Base-by-base conservation (phyloP, 1,139 yeast genomes). In the Kodamaea arcana region DNA sequence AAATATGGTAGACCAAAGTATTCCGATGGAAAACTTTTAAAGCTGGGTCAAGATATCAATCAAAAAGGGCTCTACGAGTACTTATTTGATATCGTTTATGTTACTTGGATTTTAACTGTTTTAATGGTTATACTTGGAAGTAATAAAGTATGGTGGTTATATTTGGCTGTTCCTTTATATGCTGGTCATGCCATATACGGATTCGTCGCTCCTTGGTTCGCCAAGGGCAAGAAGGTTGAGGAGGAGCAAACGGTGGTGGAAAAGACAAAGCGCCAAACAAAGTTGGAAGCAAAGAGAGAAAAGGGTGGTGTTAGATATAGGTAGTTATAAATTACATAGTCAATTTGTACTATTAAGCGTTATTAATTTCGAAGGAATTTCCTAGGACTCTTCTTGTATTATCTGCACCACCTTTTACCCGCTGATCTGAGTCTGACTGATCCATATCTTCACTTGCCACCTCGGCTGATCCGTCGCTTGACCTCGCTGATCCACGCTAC, bases 51-150 rank as follows among this genome's bases (percentile, higher is more conserved):
- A 30, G 90, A 86, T 50, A 65, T 85, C 41, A 57, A 59, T 31
- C 85, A 79, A 41, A 57, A 62, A 3, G 95, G 95, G 0, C 62
- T 86, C 29, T 81, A 80, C 15, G 95, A 86, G 56, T 84, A 83
- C 62, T 60, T 84, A 60, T 82, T 82, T 51, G 95, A 86, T 52
- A 60, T 84, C 15, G 66, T 86, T 37, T 85, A 85, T 51, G 58
- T 83, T 35, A 84, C 94, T 1, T 72, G 85, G 72, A 50, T 72
- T 12, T 65, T 81, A 43, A 80, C 79, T 45, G 36, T 81, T 0
- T 58, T 83, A 34, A 72, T 79, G 60, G 52, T 78, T 11, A 15
- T 78, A 0, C 56, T 76, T 27, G 86, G 87, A 6, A 54, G 75
- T 20, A 77, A 75, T 54, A 70, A 72, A 47, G 75, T 79, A 8